Percentiles rank a stretch among this genome's conserved stretches.
phyloP scores from a whole-genome alignment of 768 basidiomycete species.

The Chiua virens region DNA sequence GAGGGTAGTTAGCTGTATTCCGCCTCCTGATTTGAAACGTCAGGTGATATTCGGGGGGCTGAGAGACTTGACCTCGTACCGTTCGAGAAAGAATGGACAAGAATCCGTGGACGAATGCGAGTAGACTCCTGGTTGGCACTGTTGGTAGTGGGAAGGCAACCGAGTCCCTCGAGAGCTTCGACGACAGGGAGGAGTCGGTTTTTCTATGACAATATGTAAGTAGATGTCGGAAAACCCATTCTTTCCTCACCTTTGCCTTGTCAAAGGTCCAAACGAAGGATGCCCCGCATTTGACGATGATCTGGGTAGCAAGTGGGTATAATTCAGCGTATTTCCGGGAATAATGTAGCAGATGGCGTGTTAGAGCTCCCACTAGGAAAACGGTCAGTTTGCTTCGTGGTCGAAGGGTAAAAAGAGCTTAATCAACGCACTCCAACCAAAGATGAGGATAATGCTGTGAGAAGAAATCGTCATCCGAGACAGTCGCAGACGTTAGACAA shows the following conservation, averaged over 20 bases:
- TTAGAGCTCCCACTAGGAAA: constrained; percentile 25
- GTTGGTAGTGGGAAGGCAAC: constrained; percentile 14
- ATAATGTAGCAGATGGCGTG: constrained; percentile 27
- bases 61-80: constrained; percentile 9
- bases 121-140: not conserved
- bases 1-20: constrained; percentile 18
- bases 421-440: constrained; percentile 28
- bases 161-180: constrained; percentile 24
- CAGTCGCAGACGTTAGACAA: not conserved
- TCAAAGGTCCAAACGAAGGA: constrained; percentile 20
- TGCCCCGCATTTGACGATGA: constrained; percentile 23
- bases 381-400: not conserved
- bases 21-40: constrained; percentile 18
- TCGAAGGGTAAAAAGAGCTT: not conserved
- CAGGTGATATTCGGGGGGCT: not conserved
- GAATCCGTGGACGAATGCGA: constrained; percentile 17
- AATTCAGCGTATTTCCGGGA: constrained; percentile 24
- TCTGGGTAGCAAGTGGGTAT: constrained; percentile 28
- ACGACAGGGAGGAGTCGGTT: constrained; percentile 20
- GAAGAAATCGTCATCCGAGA: not conserved
- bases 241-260: constrained; percentile 11
- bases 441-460: constrained; percentile 31
- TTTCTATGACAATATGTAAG: constrained; percentile 13
- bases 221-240: not conserved
- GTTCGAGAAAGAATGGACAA: constrained; percentile 32